Percentiles rank a stretch among this genome's conserved stretches.
These are phyloP conservation scores for Debaryomyces sp. DNA, from an alignment of 1,139 yeast genomes.

Conservation along the genomic window DNA sequence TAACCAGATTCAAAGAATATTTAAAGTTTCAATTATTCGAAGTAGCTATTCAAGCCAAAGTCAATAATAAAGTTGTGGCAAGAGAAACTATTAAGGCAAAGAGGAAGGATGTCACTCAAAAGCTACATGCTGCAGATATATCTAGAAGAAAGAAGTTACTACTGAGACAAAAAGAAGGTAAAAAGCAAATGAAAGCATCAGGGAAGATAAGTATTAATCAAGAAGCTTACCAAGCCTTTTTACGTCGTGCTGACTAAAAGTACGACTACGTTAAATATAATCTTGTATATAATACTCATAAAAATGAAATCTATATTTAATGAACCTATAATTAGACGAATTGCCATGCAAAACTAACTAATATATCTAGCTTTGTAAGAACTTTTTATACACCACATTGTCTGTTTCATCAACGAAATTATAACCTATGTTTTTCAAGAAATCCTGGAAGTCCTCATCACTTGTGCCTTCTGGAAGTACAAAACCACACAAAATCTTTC, in stretches of 20 bases:
- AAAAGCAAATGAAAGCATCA: conserved; percentile 76
- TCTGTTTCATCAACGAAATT: conserved; percentile 80
- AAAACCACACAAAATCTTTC: conserved; percentile 88
- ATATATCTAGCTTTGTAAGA: conserved; percentile 42
- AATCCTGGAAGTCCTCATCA: conserved; percentile 61
- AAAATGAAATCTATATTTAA: conserved; percentile 1
- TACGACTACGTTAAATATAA: not conserved
- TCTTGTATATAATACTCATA: conserved; percentile 6
- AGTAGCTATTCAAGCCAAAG: conserved; percentile 89
- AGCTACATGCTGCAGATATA: conserved; percentile 90
- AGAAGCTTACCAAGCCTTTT: conserved; percentile 81
- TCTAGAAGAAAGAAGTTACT: conserved; percentile 86
- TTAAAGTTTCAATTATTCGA: conserved; percentile 84
- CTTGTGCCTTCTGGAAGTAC: conserved; percentile 76
- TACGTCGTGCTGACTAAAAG: conserved; percentile 33
- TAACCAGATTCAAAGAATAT: conserved; percentile 75
- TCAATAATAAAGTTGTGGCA: conserved; percentile 81
- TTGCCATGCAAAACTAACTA: not conserved
- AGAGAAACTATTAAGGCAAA: conserved; percentile 93
- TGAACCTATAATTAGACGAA: not conserved
- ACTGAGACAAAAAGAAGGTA: conserved; percentile 92
- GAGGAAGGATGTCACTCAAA: conserved; percentile 90
- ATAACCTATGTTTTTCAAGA: conserved; percentile 75
- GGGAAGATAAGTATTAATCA: conserved; percentile 81
- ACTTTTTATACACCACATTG: conserved; percentile 78